Evolutionary conservation across 2,329 filamentous ascomycete genomes (phyloP).

Genomic region (Elsinoe arachidis): DNA sequence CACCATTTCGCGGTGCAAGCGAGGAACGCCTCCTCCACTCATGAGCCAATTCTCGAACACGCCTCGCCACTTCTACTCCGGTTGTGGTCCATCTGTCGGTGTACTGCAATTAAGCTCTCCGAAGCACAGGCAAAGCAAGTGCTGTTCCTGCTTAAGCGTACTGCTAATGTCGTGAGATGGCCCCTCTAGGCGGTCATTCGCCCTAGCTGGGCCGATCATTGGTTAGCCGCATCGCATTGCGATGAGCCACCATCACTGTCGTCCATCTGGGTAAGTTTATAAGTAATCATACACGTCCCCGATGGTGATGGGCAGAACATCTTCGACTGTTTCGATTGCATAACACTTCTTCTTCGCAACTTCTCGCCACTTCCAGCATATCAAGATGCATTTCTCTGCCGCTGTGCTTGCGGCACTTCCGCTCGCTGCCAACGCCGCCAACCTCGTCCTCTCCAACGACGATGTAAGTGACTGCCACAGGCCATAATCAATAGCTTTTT

Average conservation of each 20-base stretch:
- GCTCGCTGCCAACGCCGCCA: constrained; percentile 21
- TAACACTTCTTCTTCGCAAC: too few species aligned
- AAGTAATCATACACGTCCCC: not conserved
- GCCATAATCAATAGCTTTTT: not conserved
- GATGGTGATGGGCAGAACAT: not conserved
- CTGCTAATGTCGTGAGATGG: not conserved
- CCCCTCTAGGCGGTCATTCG: not conserved
- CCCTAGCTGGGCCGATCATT: not conserved
- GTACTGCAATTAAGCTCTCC: not conserved
- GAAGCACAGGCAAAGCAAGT: constrained; percentile 2
- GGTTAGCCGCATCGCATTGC: not conserved
- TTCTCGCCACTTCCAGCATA: not conserved
- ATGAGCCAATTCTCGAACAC: constrained; percentile 4
- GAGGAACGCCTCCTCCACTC: constrained; percentile 8
- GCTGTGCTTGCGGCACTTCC: constrained; percentile 1
- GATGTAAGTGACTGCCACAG: constrained; percentile 33
- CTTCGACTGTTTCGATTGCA: too few species aligned
- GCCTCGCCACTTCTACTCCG: not conserved
- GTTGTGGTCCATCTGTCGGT: not conserved
- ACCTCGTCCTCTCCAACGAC: constrained; percentile 60
- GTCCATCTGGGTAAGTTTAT: not conserved
- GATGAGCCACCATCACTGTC: not conserved
- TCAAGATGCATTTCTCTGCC: constrained; percentile 7
- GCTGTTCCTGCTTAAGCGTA: constrained; percentile 8
- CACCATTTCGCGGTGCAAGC: not conserved